A percentile compares a stretch with the other conserved stretches of the same genome.
These are phyloP conservation scores for Pseudozyma flocculosa DNA, from an alignment of 1,284 basidiomycete species.

Conservation along the genomic window DNA sequence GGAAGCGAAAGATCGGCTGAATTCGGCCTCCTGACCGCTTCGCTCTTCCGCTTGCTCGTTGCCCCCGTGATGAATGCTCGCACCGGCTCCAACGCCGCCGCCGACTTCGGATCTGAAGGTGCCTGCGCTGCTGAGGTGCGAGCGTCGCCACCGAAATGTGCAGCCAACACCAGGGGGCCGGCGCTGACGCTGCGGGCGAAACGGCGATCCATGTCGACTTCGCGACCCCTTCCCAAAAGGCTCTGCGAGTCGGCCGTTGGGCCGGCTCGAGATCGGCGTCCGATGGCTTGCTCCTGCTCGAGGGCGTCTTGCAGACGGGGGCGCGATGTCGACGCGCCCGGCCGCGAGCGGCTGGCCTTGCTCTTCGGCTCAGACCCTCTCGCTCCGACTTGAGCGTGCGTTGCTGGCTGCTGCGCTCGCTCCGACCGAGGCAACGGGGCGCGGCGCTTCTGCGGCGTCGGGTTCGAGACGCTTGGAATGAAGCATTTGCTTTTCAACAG, in stretches of 20 bases:
- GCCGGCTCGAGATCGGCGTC: conserved; percentile 10
- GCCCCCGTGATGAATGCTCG: background rate
- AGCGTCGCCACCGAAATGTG: background rate
- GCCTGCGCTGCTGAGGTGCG: no score
- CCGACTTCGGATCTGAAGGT: no score
- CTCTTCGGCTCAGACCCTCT: conserved; percentile 13
- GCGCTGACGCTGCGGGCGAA: conserved; percentile 32
- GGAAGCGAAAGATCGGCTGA: no score
- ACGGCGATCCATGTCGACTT: conserved; percentile 28
- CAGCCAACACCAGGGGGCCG: background rate
- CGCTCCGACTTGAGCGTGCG: conserved; percentile 3
- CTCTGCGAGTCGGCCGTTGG: conserved; percentile 4
- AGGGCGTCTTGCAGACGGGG: conserved; percentile 20
- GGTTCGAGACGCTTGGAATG: conserved; percentile 25
- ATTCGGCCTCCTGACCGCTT: background rate
- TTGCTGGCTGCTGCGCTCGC: conserved; percentile 8
- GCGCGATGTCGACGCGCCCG: background rate
- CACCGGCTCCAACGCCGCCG: no score
- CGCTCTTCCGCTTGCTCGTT: conserved; percentile 1
- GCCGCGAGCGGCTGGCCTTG: background rate
- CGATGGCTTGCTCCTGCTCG: conserved; percentile 25
- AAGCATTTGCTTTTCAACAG: conserved; percentile 49
- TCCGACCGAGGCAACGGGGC: background rate
- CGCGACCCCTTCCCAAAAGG: conserved; percentile 17
- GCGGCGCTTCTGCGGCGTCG: no score